Evolutionary conservation across 345 rosid species (phyloP).

Genomic region (Pseudoturritis turrita): DNA sequence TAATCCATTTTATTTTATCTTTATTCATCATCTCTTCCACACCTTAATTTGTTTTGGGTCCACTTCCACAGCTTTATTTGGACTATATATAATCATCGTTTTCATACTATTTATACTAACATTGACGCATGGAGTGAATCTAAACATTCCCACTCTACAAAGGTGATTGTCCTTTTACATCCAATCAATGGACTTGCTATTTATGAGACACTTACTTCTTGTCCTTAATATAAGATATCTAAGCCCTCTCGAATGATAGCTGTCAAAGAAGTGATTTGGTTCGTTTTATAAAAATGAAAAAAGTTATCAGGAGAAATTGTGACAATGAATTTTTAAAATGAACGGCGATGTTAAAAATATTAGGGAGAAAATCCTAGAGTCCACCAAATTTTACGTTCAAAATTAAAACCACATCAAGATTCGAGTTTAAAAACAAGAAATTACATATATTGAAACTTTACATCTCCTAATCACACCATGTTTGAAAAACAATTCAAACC

Average conservation of each 20-base stretch:
- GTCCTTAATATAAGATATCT: not conserved
- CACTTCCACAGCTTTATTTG: conserved; percentile 9
- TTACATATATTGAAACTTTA: too few species aligned
- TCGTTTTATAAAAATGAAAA: not conserved
- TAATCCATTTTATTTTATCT: not conserved
- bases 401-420: too few species aligned
- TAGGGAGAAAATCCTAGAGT: too few species aligned
- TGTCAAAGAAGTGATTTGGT: not conserved
- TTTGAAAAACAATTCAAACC: too few species aligned
- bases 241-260: not conserved
- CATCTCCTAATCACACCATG: too few species aligned
- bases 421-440: too few species aligned
- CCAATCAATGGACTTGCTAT: conserved; percentile 12
- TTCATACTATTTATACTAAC: conserved; percentile 9
- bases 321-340: too few species aligned
- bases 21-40: conserved; percentile 3
- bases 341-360: too few species aligned
- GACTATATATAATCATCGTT: conserved; percentile 1
- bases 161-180: conserved; percentile 25
- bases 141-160: conserved; percentile 30
- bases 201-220: conserved; percentile 16
- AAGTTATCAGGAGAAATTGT: too few species aligned
- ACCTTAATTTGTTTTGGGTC: conserved; percentile 6
- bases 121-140: conserved; percentile 21
- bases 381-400: too few species aligned